Evolutionary conservation across 2,329 filamentous ascomycete genomes (phyloP), one percentile per base, ranked within the genome.

Genomic region (Fonsecaea multimorphosa): DNA sequence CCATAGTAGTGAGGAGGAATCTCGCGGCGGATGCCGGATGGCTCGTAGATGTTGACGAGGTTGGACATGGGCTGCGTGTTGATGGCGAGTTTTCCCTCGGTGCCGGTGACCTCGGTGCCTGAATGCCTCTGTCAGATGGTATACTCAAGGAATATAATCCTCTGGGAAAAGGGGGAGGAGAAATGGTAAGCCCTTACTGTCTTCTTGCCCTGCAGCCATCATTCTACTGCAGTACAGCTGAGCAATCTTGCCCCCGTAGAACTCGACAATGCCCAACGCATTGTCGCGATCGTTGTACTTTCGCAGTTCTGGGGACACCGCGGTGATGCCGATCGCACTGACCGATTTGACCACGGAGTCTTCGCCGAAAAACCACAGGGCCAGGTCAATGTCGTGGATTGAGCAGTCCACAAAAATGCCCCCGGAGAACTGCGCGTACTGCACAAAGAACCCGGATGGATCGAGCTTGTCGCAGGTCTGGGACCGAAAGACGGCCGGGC

Each of bases 371-470:
- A 85, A 89, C 86, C 86, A 89, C 1, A 89, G 78, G 0, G 86
- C 81, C 1, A 89, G 81, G 68, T 89, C 87, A 70, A 91, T 90
- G 71, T 91, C 89, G 78, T 91, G 89, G 72, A 91, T 86, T 58
- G 85, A 86, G 78, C 86, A 89, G 79, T 91, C 89, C 64, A 90
- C 88, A 71, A 91, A 91, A 74, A 90, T 89, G 24, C 88, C 88
- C 36, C 89, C 88, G 1, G 81, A 85, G 77, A 85, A 87, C 71
- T 87, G 80, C 12, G 88, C 86, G 76, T 90, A 91, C 24, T 83
- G 80, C 61, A 91, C 87, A 74, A 90, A 91, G 81, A 89, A 90
- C 53, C 87, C 87, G 0, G 81, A 82, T 0, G 87, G 85, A 65
- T 89, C 86, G 63, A 86, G 82, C 74, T 86, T 88, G 77, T 91